A percentile compares a stretch with the other conserved stretches of the same genome.
Conservation (phyloP, 257 asterid species). For the Coffea eugenioides region DNA sequence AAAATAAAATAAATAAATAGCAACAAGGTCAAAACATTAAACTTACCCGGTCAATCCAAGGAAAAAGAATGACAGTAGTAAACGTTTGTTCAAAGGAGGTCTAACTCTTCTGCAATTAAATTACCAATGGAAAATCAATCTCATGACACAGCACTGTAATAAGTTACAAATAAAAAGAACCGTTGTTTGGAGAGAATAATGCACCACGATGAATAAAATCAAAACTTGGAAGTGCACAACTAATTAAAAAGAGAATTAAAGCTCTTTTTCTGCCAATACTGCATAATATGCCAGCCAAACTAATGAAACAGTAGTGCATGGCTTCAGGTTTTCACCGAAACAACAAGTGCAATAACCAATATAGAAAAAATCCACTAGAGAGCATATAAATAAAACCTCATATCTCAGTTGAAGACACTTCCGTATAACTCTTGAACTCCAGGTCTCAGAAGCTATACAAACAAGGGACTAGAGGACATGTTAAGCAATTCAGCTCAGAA, state of each 20-base stretch:
- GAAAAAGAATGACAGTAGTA: conserved; percentile 71
- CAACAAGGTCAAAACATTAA: not conserved
- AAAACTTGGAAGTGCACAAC: not conserved
- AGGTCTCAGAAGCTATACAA: not conserved
- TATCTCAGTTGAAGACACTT: not conserved
- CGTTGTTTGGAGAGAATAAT: not conserved
- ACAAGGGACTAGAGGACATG: not conserved
- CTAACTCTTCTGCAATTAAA: conserved; percentile 62
- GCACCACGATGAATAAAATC: not conserved
- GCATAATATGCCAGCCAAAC: not conserved
- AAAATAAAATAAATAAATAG: conserved; percentile 6
- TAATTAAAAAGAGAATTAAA: not conserved
- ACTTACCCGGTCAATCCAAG: conserved; percentile 96
- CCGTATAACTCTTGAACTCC: not conserved
- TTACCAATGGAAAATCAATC: conserved; percentile 8
- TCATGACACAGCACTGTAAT: not conserved
- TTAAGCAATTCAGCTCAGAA: not conserved
- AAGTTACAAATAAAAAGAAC: not conserved
- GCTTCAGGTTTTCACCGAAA: not conserved
- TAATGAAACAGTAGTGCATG: not conserved
- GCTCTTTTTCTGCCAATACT: not conserved
- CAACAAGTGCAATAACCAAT: not conserved
- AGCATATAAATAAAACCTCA: not conserved
- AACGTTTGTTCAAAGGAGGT: conserved; percentile 60
- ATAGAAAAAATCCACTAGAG: not conserved